Percentiles rank a stretch among this genome's conserved stretches.
Conservation (phyloP, 2,329 filamentous ascomycete genomes). For the Magnaporthales sp. region DNA sequence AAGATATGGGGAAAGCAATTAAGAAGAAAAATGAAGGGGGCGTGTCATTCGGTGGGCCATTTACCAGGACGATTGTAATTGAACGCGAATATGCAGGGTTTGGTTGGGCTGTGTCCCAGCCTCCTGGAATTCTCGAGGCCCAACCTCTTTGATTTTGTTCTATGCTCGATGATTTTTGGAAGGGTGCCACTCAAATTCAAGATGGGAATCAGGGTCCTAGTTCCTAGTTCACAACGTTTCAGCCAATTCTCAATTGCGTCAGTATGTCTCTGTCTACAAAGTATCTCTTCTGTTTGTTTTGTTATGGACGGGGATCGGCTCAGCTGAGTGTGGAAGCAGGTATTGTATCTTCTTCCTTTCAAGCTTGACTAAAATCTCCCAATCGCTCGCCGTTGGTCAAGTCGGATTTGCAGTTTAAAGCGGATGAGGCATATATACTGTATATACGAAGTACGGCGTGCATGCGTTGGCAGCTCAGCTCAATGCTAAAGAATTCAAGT, state of each 20-base stretch:
- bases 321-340: neutral
- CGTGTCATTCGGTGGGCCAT: neutral
- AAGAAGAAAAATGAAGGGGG: slow-evolving; percentile 1
- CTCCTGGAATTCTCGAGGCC: neutral
- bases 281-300: neutral
- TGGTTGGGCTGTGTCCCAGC: neutral
- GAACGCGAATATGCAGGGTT: neutral
- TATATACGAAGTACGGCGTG: too few species aligned
- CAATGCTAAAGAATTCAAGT: neutral
- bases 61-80: neutral
- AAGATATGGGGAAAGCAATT: neutral
- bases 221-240: neutral
- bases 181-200: neutral
- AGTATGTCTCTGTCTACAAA: neutral
- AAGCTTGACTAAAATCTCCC: neutral
- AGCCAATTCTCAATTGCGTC: neutral
- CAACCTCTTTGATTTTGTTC: slow-evolving; percentile 1
- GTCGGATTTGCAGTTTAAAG: neutral
- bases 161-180: neutral
- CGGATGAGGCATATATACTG: neutral
- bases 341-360: neutral
- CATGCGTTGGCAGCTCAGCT: neutral
- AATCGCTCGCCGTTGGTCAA: neutral
- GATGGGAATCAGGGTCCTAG: neutral
- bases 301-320: neutral